phyloP scores from a whole-genome alignment of 2,329 filamentous ascomycete genomes.

The Trichoderma hamatum region DNA sequence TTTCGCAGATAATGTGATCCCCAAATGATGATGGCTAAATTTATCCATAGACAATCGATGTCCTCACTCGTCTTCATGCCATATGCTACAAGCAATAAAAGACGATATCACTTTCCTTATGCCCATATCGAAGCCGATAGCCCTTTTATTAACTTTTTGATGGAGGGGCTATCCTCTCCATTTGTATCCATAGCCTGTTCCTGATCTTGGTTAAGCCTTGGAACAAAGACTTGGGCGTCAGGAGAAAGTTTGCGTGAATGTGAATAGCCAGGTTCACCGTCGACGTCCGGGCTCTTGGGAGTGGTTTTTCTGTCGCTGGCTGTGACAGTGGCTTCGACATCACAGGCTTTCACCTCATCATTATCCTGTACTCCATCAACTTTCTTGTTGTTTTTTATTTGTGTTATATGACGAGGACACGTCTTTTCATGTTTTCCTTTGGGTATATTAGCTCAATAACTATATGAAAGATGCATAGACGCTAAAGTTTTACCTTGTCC shows the following conservation, averaged over 20 bases:
- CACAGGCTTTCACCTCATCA: background rate
- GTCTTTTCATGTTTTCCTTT: background rate
- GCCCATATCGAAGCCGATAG: conserved; percentile 17
- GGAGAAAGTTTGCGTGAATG: background rate
- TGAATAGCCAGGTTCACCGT: background rate
- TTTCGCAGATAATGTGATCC: background rate
- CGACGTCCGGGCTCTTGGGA: background rate
- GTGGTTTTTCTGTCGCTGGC: background rate
- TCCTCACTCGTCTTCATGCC: background rate
- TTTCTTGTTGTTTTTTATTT: background rate
- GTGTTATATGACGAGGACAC: background rate
- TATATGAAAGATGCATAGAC: no score
- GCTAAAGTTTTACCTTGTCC: background rate
- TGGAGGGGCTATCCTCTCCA: background rate
- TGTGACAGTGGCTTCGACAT: background rate
- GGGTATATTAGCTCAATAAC: background rate
- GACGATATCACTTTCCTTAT: background rate
- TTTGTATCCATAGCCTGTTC: background rate
- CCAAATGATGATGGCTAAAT: background rate
- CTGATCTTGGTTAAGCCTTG: background rate
- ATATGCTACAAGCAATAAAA: background rate
- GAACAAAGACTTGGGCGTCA: background rate
- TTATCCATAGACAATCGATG: background rate
- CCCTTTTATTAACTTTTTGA: background rate
- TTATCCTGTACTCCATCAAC: background rate